Evolutionary conservation across 257 asterid genomes (phyloP).

Genomic region (Gentiana straminea): DNA sequence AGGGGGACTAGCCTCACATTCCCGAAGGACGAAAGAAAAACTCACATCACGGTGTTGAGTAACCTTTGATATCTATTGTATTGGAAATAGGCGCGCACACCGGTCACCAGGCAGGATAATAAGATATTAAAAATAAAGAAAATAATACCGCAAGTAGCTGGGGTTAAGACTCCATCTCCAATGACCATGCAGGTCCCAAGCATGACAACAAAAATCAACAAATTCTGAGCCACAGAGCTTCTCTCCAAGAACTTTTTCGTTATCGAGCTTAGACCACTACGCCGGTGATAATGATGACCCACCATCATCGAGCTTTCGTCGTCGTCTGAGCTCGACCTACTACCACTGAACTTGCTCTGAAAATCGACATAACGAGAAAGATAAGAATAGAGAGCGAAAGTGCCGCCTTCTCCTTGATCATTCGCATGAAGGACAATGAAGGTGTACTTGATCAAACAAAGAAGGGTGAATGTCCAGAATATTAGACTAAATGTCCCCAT

Average conservation of each 20-base stretch:
- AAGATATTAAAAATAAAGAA: not conserved
- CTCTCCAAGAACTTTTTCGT: slow-evolving; percentile 12
- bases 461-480: slow-evolving; percentile 17
- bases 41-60: not conserved
- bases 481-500: slow-evolving; percentile 17
- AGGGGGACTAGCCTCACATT: too few species aligned
- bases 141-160: slow-evolving; percentile 60
- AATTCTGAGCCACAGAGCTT: not conserved
- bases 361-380: slow-evolving; percentile 10
- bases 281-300: not conserved
- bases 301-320: slow-evolving; percentile 10
- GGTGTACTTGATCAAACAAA: slow-evolving; percentile 16
- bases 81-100: slow-evolving; percentile 14
- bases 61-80: not conserved
- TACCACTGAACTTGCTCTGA: slow-evolving; percentile 3
- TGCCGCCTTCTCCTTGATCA: slow-evolving; percentile 31
- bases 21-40: not conserved
- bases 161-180: slow-evolving; percentile 73
- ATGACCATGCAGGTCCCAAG: slow-evolving; percentile 82
- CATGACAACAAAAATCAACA: slow-evolving; percentile 11
- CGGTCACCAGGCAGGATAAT: too few species aligned
- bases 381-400: slow-evolving; percentile 12
- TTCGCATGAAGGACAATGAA: slow-evolving; percentile 22
- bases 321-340: not conserved
- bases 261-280: slow-evolving; percentile 3